Conservation (phyloP, 164 flowering plant genomes). For the Liquidambar formosana region DNA sequence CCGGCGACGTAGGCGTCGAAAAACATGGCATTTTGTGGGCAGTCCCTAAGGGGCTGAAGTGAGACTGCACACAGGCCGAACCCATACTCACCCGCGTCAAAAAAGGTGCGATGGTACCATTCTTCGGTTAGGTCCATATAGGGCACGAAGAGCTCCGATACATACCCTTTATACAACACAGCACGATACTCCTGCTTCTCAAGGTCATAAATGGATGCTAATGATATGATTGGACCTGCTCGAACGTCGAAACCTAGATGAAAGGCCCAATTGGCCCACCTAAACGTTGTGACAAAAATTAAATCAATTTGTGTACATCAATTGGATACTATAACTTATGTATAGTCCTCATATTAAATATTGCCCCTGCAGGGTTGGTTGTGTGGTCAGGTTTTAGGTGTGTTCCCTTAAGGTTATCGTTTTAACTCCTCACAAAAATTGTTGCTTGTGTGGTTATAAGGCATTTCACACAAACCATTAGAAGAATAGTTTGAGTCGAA, state of each 20-base stretch:
- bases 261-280: conserved; percentile 69
- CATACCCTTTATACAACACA: conserved; percentile 54
- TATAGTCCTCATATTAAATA: no score
- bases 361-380: no score
- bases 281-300: no score
- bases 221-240: conserved; percentile 56
- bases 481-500: no score
- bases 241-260: conserved; percentile 53
- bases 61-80: conserved; percentile 47
- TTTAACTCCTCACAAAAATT: no score
- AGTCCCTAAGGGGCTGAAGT: conserved; percentile 48
- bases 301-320: no score
- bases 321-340: no score
- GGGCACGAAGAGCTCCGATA: conserved; percentile 67
- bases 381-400: no score
- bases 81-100: conserved; percentile 70
- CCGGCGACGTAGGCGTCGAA: conserved; percentile 44
- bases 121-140: conserved; percentile 68
- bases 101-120: conserved; percentile 54
- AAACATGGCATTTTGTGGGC: conserved; percentile 53
- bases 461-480: no score
- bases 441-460: no score
- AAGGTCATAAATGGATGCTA: conserved; percentile 48
- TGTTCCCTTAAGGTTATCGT: no score
- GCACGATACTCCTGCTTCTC: conserved; percentile 33